phyloP scores from a whole-genome alignment of 352 stramenopile genomes.

The Globisporangium recalcitrans region DNA sequence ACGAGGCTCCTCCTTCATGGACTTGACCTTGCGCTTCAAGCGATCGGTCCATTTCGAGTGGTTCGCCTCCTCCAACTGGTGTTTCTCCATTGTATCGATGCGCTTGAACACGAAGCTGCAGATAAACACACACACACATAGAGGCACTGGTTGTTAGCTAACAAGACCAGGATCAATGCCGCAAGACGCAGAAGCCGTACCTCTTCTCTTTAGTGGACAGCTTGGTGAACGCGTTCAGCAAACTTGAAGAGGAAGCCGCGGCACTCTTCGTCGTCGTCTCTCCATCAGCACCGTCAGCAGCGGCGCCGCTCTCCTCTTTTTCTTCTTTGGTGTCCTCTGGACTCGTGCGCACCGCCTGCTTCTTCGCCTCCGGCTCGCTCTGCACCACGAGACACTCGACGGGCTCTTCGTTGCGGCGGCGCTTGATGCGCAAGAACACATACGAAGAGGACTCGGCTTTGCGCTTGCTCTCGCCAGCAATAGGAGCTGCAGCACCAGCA shows the following conservation, averaged over 20 bases:
- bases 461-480: slow-evolving; percentile 13
- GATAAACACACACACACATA: too few relatives aligned
- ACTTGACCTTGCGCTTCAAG: slow-evolving; percentile 62
- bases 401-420: slow-evolving; percentile 77
- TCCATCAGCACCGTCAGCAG: not conserved
- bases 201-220: slow-evolving; percentile 61
- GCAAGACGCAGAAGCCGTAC: too few relatives aligned
- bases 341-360: slow-evolving; percentile 3
- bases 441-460: slow-evolving; percentile 31
- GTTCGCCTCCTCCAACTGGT: slow-evolving; percentile 25
- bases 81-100: slow-evolving; percentile 75
- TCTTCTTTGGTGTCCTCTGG: slow-evolving; percentile 16
- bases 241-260: slow-evolving; percentile 17
- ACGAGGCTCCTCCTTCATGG: slow-evolving; percentile 44
- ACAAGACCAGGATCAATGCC: too few relatives aligned
- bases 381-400: slow-evolving; percentile 66
- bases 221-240: slow-evolving; percentile 55
- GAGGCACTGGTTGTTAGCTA: too few relatives aligned
- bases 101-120: slow-evolving; percentile 81
- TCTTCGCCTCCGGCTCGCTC: slow-evolving; percentile 29
- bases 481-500: not conserved
- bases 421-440: slow-evolving; percentile 79
- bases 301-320: slow-evolving; percentile 10
- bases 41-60: slow-evolving; percentile 57
- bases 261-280: not conserved